Evolutionary conservation across 352 stramenopile species (phyloP), one percentile per base, ranked within the genome.

Genomic region (Globisporangium polare): DNA sequence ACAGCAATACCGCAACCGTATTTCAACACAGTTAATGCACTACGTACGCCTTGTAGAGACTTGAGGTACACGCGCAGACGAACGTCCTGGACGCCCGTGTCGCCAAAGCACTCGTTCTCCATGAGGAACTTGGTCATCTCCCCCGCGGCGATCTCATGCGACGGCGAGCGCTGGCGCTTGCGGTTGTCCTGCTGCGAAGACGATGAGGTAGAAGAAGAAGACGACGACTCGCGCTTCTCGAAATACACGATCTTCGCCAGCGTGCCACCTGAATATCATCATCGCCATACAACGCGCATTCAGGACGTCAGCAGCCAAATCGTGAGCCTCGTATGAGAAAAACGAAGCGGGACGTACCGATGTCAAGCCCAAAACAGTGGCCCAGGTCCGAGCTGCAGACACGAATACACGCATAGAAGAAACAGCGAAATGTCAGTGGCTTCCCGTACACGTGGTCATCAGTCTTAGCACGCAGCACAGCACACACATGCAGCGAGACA

Each of bases 181-280:
- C 77, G 74, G 47, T 67, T 69, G 24, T 74, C 77, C 10, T 20
- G 37, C 18, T 17, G 9, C 10, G 27, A 15, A 5, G 26, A 41
- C n/a, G n/a, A n/a, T n/a, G n/a, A n/a, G n/a, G n/a, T n/a, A n/a
- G n/a, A n/a, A 3, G 43, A 50, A 4, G 50, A 56, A n/a, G 50
- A 43, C 1, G 50, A 63, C 0, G 60, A 33, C 18, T 86, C 75
- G 46, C 73, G 69, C 31, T 92, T 87, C 64, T 98, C 91, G 62
- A 98, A 98, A 72, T 97, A 98, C 53, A 98, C 94, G 63, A 98
- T 96, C 76, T 98, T 98, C 26, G 83, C 89, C 54, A 98, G 75
- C 37, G 94, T 97, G 0, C 94, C 95, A 18, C 95, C 91, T 82
- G 85, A 8, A 10, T 29, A 47, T 24, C 17, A 45, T 9, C 35